Percentiles rank a stretch among this genome's conserved stretches.
Conservation (phyloP, 2,329 filamentous ascomycete species). For the Capronia epimyces region DNA sequence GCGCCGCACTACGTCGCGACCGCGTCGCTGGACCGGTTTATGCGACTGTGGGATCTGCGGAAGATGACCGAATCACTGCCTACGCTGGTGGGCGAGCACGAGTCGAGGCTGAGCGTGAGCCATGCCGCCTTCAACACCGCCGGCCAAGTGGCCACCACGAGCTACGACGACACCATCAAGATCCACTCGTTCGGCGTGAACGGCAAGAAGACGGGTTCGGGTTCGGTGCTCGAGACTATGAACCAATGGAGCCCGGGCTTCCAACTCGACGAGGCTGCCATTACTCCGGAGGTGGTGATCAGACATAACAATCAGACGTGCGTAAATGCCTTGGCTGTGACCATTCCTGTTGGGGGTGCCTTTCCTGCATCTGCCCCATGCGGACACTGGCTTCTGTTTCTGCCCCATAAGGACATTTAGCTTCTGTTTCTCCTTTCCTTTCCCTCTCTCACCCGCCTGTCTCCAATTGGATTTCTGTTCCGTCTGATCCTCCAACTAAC, state of each 20-base stretch:
- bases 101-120: slow-evolving; percentile 77
- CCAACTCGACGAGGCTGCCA: slow-evolving; percentile 54
- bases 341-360: no score
- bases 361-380: no score
- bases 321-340: slow-evolving; percentile 48
- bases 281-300: slow-evolving; percentile 65
- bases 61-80: slow-evolving; percentile 64
- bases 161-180: slow-evolving; percentile 93
- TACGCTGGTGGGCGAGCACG: slow-evolving; percentile 70
- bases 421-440: slow-evolving; percentile 28
- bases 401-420: slow-evolving; percentile 45
- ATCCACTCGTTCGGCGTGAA: slow-evolving; percentile 68
- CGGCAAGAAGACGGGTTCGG: slow-evolving; percentile 15
- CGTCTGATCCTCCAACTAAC: background rate
- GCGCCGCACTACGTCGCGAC: slow-evolving; percentile 81
- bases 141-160: slow-evolving; percentile 83
- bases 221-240: slow-evolving; percentile 46
- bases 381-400: background rate
- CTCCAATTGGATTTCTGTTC: no score
- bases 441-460: no score
- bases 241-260: slow-evolving; percentile 55
- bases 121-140: slow-evolving; percentile 84
- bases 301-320: slow-evolving; percentile 94
- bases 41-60: slow-evolving; percentile 89
- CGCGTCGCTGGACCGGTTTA: slow-evolving; percentile 77